Conservation (phyloP, 2,329 filamentous ascomycete genomes). For the Tolypocladium endophyticum region DNA sequence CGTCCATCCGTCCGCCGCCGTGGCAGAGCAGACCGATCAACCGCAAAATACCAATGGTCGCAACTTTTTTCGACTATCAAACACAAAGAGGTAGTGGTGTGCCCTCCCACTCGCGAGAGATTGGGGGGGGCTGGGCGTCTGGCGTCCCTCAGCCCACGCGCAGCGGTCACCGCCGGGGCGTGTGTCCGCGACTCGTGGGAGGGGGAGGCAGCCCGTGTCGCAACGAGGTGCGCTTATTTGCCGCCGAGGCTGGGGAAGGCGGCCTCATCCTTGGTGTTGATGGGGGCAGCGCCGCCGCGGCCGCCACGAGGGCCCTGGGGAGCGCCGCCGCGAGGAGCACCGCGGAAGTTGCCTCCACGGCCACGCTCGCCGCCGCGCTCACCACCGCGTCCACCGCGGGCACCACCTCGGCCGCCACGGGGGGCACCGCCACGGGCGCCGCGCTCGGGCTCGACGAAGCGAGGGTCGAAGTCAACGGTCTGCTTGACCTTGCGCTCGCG, state of each 20-base stretch:
- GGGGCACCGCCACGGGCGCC: slow-evolving; percentile 42
- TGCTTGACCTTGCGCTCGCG: slow-evolving; percentile 90
- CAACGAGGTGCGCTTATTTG: slow-evolving; percentile 26
- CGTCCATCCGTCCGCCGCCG: slow-evolving; percentile 5
- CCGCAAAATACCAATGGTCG: slow-evolving; percentile 17
- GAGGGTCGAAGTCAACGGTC: slow-evolving; percentile 77
- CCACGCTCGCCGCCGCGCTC: slow-evolving; percentile 38
- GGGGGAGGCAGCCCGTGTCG: neutral
- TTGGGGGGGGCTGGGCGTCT: neutral
- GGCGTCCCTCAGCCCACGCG: slow-evolving; percentile 1
- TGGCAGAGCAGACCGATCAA: slow-evolving; percentile 10
- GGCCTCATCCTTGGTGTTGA: slow-evolving; percentile 47
- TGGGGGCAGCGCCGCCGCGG: slow-evolving; percentile 21
- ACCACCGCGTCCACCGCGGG: slow-evolving; percentile 37
- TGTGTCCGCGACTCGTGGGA: neutral
- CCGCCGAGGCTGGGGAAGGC: slow-evolving; percentile 53
- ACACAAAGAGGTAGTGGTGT: slow-evolving; percentile 16
- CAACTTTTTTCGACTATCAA: slow-evolving; percentile 20
- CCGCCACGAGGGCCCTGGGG: slow-evolving; percentile 30
- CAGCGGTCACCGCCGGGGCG: neutral
- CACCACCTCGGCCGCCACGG: slow-evolving; percentile 39
- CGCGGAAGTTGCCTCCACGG: slow-evolving; percentile 28
- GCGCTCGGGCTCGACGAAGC: slow-evolving; percentile 62
- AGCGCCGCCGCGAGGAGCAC: slow-evolving; percentile 12
- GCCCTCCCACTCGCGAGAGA: slow-evolving; percentile 1